Conservation (phyloP, 768 basidiomycete species). For the Paxillus involutus region DNA sequence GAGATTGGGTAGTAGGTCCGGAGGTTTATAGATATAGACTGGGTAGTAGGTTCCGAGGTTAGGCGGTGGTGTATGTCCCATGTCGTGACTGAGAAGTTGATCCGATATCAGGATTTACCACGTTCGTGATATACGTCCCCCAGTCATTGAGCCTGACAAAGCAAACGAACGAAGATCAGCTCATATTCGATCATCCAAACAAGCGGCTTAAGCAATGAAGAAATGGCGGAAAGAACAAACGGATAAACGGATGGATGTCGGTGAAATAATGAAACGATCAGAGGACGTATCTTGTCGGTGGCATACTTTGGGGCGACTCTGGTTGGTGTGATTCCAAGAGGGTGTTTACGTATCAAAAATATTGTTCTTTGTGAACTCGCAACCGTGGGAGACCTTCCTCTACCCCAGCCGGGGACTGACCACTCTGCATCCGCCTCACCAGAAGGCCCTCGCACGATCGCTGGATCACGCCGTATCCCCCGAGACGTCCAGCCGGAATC, state of each 20-base stretch:
- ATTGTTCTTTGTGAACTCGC: constrained; percentile 74
- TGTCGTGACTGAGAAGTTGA: no score
- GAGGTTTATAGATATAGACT: no score
- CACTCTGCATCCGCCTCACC: constrained; percentile 2
- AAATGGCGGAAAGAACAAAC: no score
- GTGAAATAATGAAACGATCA: no score
- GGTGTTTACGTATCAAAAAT: constrained; percentile 30
- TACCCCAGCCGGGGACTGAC: constrained; percentile 46
- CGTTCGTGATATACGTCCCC: constrained; percentile 37
- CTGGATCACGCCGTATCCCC: constrained; percentile 35
- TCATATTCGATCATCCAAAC: background rate
- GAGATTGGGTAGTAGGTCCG: no score
- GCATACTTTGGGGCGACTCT: constrained; percentile 49
- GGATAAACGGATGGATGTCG: no score
- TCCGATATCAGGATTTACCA: background rate
- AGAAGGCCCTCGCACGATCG: constrained; percentile 28
- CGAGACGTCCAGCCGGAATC: constrained; percentile 17
- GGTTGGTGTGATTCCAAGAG: constrained; percentile 32
- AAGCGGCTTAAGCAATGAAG: no score
- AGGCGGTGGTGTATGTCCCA: no score
- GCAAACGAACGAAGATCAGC: background rate
- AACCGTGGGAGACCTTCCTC: constrained; percentile 66
- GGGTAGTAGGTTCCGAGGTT: no score
- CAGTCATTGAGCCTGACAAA: constrained; percentile 36
- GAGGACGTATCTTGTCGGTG: constrained; percentile 34